Percentiles rank a stretch among this genome's conserved stretches.
Conservation (phyloP, 2,329 filamentous ascomycete genomes). For the Trichoderma aggressivum region DNA sequence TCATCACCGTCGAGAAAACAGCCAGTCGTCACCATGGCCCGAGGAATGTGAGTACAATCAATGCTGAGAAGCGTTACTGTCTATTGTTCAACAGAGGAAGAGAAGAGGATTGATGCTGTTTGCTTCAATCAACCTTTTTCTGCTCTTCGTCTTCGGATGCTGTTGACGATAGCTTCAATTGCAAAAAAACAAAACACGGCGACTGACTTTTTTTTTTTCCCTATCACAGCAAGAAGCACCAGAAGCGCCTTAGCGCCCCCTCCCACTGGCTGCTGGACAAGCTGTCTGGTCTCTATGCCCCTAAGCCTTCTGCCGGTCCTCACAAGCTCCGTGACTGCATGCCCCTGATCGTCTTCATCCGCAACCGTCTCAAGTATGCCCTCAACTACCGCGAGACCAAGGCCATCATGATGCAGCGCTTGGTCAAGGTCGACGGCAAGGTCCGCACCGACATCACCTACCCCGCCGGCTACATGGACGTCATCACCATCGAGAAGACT, state of each 20-base stretch:
- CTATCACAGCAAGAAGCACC: slow-evolving; percentile 87
- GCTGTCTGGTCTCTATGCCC: slow-evolving; percentile 85
- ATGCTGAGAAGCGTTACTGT: background rate
- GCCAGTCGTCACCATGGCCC: slow-evolving; percentile 56
- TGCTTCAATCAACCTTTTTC: background rate
- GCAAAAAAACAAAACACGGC: background rate
- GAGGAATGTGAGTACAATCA: slow-evolving; percentile 55
- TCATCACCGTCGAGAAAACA: slow-evolving; percentile 39
- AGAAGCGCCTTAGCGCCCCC: slow-evolving; percentile 98
- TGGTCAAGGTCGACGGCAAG: slow-evolving; percentile 99
- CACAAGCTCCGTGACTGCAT: slow-evolving; percentile 99
- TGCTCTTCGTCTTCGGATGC: background rate
- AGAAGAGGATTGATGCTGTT: background rate
- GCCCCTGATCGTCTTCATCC: slow-evolving; percentile 97
- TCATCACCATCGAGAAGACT: slow-evolving; percentile 99
- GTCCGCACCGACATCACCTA: slow-evolving; percentile 98
- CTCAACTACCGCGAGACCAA: slow-evolving; percentile 98
- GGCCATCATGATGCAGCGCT: slow-evolving; percentile 98
- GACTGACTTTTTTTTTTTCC: slow-evolving; percentile 29
- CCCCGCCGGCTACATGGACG: slow-evolving; percentile 98
- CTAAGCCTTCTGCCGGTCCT: slow-evolving; percentile 74
- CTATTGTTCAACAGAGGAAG: background rate
- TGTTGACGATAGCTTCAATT: background rate
- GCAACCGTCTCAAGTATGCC: slow-evolving; percentile 97
- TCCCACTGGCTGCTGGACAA: slow-evolving; percentile 99